Evolutionary conservation across 176 grass and related monocot genomes (phyloP).

Genomic region (Secale cereale): DNA sequence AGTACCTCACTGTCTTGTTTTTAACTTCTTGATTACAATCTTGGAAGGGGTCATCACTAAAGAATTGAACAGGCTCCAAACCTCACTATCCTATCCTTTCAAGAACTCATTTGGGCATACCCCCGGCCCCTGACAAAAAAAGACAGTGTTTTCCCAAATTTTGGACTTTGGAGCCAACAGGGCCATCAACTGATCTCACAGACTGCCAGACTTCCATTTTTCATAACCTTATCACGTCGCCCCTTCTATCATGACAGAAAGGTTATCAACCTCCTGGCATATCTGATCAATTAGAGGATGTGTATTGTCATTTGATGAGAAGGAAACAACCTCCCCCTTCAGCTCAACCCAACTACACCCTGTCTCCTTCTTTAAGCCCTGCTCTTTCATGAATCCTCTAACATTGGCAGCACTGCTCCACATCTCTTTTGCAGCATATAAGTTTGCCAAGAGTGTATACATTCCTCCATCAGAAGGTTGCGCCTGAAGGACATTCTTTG

Average conservation of each 20-base stretch:
- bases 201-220: neutral
- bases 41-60: neutral
- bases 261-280: constrained; percentile 53
- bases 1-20: constrained; percentile 25
- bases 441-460: constrained; percentile 67
- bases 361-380: constrained; percentile 65
- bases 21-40: neutral
- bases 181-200: neutral
- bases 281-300: constrained; percentile 55
- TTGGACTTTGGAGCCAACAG: constrained; percentile 24
- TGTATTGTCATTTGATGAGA: constrained; percentile 60
- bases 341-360: constrained; percentile 79
- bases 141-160: neutral
- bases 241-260: constrained; percentile 55
- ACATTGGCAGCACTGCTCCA: constrained; percentile 53
- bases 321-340: constrained; percentile 48
- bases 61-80: constrained; percentile 4
- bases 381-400: constrained; percentile 60
- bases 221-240: constrained; percentile 15
- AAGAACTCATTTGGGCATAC: neutral
- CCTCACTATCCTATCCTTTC: neutral
- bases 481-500: constrained; percentile 47
- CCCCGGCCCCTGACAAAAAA: neutral
- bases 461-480: constrained; percentile 65
- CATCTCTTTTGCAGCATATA: constrained; percentile 70